Evolutionary conservation across 176 grass and related monocot genomes (phyloP), one percentile per base, ranked within the genome.

Genomic region (Juncus effusus): DNA sequence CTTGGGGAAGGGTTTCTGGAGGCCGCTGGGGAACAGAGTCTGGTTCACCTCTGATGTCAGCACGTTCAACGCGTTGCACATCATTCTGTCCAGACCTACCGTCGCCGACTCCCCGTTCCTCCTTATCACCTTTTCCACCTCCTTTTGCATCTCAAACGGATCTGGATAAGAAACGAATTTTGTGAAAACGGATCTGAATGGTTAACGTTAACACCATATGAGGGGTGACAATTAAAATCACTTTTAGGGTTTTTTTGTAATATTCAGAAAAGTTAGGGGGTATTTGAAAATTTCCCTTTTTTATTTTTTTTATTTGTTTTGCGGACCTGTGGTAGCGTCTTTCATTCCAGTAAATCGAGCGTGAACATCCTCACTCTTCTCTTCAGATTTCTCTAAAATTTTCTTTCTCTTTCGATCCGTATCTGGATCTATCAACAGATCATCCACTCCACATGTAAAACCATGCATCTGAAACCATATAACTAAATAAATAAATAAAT

Each of bases 391-490:
- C 6, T 39, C 16, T 14, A 96, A 51, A 74, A 89, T 80, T 51
- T 64, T 12, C 6, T 4, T 70, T 65, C 93, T 81, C 62, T 36
- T 0, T 9, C 4, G 4, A 79, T 96, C 72, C 10, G 64, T 45
- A 19, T 60, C 39, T 64, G 72, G 59, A 62, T 49, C 51, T 67
- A 84, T 69, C 74, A 96, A 65, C 40, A 96, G 88, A 58, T 96
- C 93, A 50, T 81, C 88, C 67, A 96, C 69, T 83, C 93, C 93
- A 75, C 93, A 96, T 42, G 93, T 96, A 82, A 89, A 91, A 5
- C 93, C 93, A 79, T 96, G 85, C 7, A 89, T 75, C 93, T 96
- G 80, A 77, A 79, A 85, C 6, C 40, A 69, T 47, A 63, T 54
- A 3, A 13, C 38, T 9, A 59, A 65, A 16, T 44, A 9, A 2